Base-by-base conservation (phyloP, 1,284 basidiomycete species). In the Sporisorium scitamineum region DNA sequence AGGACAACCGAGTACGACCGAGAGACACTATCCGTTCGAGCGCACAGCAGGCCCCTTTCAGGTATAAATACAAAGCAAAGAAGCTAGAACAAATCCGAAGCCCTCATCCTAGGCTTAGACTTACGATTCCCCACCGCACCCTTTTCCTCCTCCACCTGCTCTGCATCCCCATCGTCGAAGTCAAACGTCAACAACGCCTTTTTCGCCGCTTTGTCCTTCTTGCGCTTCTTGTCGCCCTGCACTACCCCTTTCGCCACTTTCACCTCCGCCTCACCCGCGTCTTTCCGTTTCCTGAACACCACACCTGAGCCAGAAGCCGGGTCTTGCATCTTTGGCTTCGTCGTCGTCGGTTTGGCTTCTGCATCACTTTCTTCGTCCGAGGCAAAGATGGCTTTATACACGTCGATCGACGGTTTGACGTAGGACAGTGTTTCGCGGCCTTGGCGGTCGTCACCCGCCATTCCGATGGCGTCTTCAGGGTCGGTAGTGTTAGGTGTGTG, bases 361-460 rank as follows among this genome's bases (percentile, higher is more conserved):
- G 96, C 87, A 90, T 94, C 55, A 90, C 94, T 83, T 90, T 93
- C 50, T 91, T 95, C 63, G 91, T 94, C 65, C 1, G 68, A 68
- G 6, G 61, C 86, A 74, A 87, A 87, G 47, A 87, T 84, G 16
- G 84, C 94, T 85, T 96, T 96, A 89, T 97, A 98, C 42, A 98
- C 91, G 81, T 95, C 93, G 88, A 94, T 93, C 2, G 91, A 88
- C 1, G 96, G 96, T 48, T 93, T 90, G 70, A 92, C 88, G 84
- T 95, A 95, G 0, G 92, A 94, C 73, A 96, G 87, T 11, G 91
- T 95, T 82, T 97, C 94, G 44, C 89, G 85, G 0, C 93, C 94
- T 83, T 96, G 94, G 50, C 89, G 89, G 54, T 94, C 92, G 82
- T 97, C 94, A 54, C 96, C 94, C 11, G 93, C 95, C 90, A 90